Base-by-base conservation (phyloP, 169 alveolate genomes). In the Cryptosporidium baileyi region DNA sequence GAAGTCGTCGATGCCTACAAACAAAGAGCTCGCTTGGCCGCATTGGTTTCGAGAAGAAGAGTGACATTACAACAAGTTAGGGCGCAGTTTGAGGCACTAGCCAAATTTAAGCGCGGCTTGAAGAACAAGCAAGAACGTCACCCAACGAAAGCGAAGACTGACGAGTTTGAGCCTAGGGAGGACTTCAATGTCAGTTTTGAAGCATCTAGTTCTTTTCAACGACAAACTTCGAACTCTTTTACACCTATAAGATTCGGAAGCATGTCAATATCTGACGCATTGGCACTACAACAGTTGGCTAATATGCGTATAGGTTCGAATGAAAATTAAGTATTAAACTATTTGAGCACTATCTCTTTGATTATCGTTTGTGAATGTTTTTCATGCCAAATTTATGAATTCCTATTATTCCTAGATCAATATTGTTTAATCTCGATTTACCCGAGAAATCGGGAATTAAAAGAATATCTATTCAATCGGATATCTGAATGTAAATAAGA, bases 11-110 rank as follows among this genome's bases (percentile, higher is more conserved):
- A 74, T 54, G 85, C 85, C 34, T 74, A 74, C 24, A 74, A 57
- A n/a, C 65, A 57, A 57, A 51, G 85, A 57, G 85, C 85, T 32
- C 43, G 85, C 26, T 41, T 74, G 34, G 85, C 85, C 26, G 85
- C 85, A 32, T 52, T 74, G 67, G 85, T 74, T 17, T 74, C 85
- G 32, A 74, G 85, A 41, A 51, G 85, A 8, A 44, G 85, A 8
- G 60, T 74, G 13, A 74, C 85, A 1, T 26, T 74, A 24, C 85
- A 74, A 36, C 85, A 74, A n/a, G 59, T 74, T 11, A 74, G 28
- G 24, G 85, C 85, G 32, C 65, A 57, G 24, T 59, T 54, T 38
- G 51, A 52, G 3, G 85, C 60, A 3, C 60, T 51, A 41, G 51
- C 85, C 13, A 74, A 41, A 61, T 57, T 74, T 54, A 74, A 51